These are phyloP conservation scores for Phaffia australis DNA, from an alignment of 768 basidiomycete species.

Conservation along the genomic window DNA sequence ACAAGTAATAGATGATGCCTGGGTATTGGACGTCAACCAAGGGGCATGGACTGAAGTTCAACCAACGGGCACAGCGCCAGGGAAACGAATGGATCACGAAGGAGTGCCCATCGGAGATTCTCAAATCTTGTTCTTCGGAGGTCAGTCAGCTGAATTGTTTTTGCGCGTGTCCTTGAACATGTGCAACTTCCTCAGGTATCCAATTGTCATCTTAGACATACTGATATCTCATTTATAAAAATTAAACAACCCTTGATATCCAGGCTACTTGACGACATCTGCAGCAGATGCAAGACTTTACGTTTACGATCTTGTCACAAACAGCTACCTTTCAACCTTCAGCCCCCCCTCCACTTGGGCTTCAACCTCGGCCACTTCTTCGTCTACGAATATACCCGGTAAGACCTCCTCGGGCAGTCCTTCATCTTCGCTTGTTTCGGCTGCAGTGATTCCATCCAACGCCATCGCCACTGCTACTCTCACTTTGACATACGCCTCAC, in stretches of 20 bases:
- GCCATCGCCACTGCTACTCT: not conserved
- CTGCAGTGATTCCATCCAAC: not conserved
- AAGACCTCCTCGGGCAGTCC: not conserved
- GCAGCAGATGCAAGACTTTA: constrained; percentile 19
- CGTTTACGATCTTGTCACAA: constrained; percentile 23
- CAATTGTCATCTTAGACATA: not conserved
- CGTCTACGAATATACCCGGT: not conserved
- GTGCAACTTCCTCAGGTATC: not conserved
- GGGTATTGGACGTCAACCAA: constrained; percentile 15
- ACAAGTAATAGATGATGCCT: constrained; percentile 18
- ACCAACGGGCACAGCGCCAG: constrained; percentile 17
- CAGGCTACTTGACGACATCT: constrained; percentile 19
- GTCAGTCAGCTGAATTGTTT: not conserved
- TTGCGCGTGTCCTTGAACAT: not conserved
- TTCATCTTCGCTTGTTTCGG: not conserved
- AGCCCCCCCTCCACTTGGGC: constrained; percentile 12
- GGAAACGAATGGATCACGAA: constrained; percentile 5
- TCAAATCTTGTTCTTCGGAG: constrained; percentile 25
- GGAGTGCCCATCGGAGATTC: constrained; percentile 19
- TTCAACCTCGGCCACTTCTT: not conserved
- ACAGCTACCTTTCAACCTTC: constrained; percentile 20
- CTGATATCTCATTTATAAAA: not conserved
- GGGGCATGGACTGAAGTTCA: constrained; percentile 7
- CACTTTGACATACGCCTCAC: not conserved
- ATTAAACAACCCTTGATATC: not conserved